Percentiles rank a stretch among this genome's conserved stretches.
phyloP scores from a whole-genome alignment of 257 asterid genomes.

The Solanum lignicaule region DNA sequence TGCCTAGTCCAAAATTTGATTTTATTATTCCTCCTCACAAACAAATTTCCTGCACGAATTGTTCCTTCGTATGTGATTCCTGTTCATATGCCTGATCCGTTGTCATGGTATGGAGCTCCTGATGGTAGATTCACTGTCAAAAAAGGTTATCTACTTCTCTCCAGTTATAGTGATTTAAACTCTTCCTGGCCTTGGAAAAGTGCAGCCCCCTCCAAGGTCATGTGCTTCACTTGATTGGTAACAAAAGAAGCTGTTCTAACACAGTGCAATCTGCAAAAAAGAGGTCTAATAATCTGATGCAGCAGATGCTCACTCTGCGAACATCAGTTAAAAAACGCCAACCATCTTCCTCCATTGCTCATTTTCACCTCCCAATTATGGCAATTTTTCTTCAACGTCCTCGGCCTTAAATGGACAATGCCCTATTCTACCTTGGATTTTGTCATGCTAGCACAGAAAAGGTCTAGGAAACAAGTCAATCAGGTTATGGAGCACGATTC shows the following conservation, averaged over 20 bases:
- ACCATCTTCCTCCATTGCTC: neutral
- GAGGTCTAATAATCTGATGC: neutral
- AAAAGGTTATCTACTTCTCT: neutral
- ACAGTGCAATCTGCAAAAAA: neutral
- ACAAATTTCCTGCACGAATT: neutral
- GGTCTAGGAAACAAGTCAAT: neutral
- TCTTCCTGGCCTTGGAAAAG: neutral
- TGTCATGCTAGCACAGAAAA: neutral
- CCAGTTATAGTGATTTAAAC: neutral
- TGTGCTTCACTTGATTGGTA: neutral
- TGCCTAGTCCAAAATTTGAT: neutral
- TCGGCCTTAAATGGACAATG: neutral
- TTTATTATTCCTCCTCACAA: neutral
- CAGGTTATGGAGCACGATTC: neutral
- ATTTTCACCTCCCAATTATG: neutral
- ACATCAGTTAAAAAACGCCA: neutral
- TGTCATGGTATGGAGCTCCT: neutral
- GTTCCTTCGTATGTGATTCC: neutral
- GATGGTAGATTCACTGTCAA: neutral
- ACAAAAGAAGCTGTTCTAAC: neutral
- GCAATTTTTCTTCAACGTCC: neutral
- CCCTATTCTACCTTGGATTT: neutral
- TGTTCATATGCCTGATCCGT: neutral
- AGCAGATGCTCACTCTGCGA: neutral
- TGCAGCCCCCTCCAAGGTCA: neutral